Conservation (phyloP, 768 basidiomycete genomes). For the Pulveroboletus ravenelii region DNA sequence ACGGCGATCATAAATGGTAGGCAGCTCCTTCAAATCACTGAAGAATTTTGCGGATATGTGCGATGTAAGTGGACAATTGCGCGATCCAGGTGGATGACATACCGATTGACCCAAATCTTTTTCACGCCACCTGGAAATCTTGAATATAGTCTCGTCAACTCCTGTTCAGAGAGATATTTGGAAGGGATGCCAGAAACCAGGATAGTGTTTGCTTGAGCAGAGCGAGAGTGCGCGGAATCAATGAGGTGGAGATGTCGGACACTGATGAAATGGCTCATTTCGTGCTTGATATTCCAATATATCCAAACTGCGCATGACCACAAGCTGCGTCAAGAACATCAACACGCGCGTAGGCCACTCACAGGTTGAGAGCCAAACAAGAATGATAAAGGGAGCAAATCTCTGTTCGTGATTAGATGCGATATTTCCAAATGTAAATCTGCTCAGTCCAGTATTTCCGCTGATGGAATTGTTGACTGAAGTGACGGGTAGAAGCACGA, state of each 20-base stretch:
- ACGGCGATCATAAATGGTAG: conserved; percentile 75
- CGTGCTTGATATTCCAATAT: conserved; percentile 71
- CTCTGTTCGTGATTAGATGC: conserved; percentile 43
- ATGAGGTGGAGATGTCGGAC: conserved; percentile 82
- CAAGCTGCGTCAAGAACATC: background rate
- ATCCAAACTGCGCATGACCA: conserved; percentile 61
- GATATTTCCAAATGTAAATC: conserved; percentile 82
- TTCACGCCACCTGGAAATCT: conserved; percentile 87
- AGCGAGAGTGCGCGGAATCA: conserved; percentile 62
- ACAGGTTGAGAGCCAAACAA: conserved; percentile 79
- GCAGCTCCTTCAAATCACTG: conserved; percentile 83
- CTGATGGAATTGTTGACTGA: conserved; percentile 45
- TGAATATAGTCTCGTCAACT: conserved; percentile 66
- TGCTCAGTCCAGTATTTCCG: conserved; percentile 54
- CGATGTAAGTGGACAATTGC: background rate
- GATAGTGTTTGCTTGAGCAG: conserved; percentile 85
- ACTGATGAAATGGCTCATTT: conserved; percentile 77
- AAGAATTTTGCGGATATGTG: background rate
- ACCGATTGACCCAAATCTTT: conserved; percentile 90
- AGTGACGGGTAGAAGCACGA: conserved; percentile 73
- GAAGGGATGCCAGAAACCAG: conserved; percentile 86
- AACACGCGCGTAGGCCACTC: conserved; percentile 24
- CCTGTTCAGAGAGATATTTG: conserved; percentile 67
- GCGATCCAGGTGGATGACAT: conserved; percentile 8
- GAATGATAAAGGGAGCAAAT: conserved; percentile 73